These are phyloP conservation scores for Kodamaea nitidulidarum DNA, from an alignment of 805 yeast genomes.

Conservation along the genomic window DNA sequence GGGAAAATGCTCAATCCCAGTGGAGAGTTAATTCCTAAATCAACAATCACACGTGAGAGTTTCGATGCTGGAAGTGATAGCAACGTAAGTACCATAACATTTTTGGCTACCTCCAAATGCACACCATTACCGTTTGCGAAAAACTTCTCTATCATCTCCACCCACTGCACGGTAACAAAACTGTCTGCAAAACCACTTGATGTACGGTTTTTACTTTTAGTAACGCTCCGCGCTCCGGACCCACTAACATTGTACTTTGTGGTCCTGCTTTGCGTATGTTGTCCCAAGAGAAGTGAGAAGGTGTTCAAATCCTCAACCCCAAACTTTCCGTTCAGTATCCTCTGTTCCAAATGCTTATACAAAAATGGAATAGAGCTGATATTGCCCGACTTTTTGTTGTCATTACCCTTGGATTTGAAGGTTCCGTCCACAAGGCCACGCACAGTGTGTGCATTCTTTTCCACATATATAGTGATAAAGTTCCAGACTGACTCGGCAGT, in stretches of 20 bases:
- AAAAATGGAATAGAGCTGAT: constrained; percentile 42
- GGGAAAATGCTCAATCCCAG: constrained; percentile 48
- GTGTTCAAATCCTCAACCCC: constrained; percentile 41
- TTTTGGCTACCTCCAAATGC: constrained; percentile 42
- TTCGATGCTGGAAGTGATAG: constrained; percentile 44
- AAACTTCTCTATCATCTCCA: constrained; percentile 53
- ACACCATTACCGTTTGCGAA: constrained; percentile 56
- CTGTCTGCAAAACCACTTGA: constrained; percentile 44
- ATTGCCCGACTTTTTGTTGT: constrained; percentile 47
- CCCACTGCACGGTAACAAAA: constrained; percentile 56
- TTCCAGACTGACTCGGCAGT: constrained; percentile 64
- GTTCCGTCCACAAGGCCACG: constrained; percentile 56
- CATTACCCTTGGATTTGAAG: constrained; percentile 43
- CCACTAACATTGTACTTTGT: constrained; percentile 16
- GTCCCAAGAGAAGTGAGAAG: constrained; percentile 47
- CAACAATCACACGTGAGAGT: constrained; percentile 40
- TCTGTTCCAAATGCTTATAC: constrained; percentile 49
- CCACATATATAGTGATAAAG: constrained; percentile 51
- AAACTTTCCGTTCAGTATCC: constrained; percentile 48
- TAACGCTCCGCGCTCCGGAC: constrained; percentile 15
- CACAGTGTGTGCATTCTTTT: constrained; percentile 40
- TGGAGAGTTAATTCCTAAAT: constrained; percentile 42
- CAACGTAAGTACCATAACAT: constrained; percentile 51
- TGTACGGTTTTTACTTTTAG: constrained; percentile 21
- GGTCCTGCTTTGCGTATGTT: constrained; percentile 17